Evolutionary conservation across 1,284 basidiomycete genomes (phyloP).

Genomic region (Filobasidium uniguttulatum): DNA sequence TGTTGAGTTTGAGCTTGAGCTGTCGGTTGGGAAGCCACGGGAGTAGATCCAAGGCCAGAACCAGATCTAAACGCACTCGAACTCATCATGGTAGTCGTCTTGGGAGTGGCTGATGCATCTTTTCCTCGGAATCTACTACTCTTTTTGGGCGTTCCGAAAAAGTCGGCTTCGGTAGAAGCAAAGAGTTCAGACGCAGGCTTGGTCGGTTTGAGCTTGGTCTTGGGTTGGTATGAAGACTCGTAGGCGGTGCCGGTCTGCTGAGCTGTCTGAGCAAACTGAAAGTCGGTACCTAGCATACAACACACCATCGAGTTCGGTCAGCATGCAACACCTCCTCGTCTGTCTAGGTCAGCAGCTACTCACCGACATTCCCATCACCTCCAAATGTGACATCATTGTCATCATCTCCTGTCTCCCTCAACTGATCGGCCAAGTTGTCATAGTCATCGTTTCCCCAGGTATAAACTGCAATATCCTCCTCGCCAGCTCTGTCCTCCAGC

Average conservation of each 20-base stretch:
- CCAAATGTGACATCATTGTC: constrained; percentile 96
- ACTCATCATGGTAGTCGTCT: too few species aligned
- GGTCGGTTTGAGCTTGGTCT: constrained; percentile 29
- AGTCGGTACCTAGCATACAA: constrained; percentile 61
- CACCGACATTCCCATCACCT: constrained; percentile 46
- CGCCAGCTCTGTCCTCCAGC: constrained; percentile 21
- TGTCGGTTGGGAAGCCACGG: constrained; percentile 6
- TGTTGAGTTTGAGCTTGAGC: constrained; percentile 2
- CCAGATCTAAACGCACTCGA: too few species aligned
- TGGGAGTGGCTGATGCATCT: background rate
- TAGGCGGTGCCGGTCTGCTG: background rate
- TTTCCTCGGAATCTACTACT: constrained; percentile 4
- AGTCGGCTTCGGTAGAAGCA: constrained; percentile 36
- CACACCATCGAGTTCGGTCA: constrained; percentile 3
- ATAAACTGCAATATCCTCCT: constrained; percentile 52
- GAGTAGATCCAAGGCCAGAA: too few species aligned
- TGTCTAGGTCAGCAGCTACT: background rate
- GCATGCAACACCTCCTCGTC: background rate
- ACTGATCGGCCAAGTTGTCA: constrained; percentile 72
- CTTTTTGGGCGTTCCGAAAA: constrained; percentile 21
- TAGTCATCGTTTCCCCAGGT: constrained; percentile 50
- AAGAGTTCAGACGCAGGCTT: constrained; percentile 30
- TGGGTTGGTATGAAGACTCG: constrained; percentile 16
- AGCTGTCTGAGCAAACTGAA: constrained; percentile 54
- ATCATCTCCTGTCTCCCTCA: constrained; percentile 79